Base-by-base conservation (phyloP, 2,329 filamentous ascomycete genomes). In the Cordyceps cateniannulata region DNA sequence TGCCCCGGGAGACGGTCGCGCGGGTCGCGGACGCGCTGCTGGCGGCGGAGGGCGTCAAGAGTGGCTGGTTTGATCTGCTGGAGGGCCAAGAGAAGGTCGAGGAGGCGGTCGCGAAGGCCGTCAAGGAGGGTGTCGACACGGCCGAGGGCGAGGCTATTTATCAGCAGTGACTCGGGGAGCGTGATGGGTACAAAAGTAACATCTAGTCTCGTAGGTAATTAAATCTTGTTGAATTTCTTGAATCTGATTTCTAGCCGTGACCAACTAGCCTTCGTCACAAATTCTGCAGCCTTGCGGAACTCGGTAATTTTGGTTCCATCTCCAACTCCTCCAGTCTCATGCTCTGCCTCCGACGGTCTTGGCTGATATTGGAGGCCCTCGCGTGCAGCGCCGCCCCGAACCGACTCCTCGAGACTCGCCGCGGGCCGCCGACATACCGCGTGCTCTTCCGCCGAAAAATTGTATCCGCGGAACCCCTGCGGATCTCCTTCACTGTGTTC, bases 1-100 rank as follows among this genome's bases (percentile, higher is more conserved):
- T 82, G 51, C 81, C 80, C 62, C 77, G 87, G 7, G 83, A 80
- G 59, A 79, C 82, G 66, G 86, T 89, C 10, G 87, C 87, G 7
- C 72, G 77, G 60, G 77, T 85, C 3, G 79, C 83, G 1, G 82
- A 81, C 10, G 74, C 79, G 64, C 73, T 87, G 63, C 74, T 89
- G 54, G 82, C 80, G 1, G 71, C 71, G 0, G 76, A 77, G 1
- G 75, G 74, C 6, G 69, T 79, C 25, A 77, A 74, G 72, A 83
- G 73, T 56, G 70, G 69, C 14, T 86, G 83, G 81, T 63, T 85
- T 32, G 84, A 86, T 67, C 71, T 85, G 67, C 65, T 83, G 5
- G 78, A 82, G 63, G 83, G 84, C 0, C 74, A 80, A 0, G 80
- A 83, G 63, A 76, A 79, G 2, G 68, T 79, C 0, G 73, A 72